A percentile compares a stretch with the other conserved stretches of the same genome.
phyloP scores from a whole-genome alignment of 192 early-diverging fungal genomes.

The Backusella parvicylindrica region DNA sequence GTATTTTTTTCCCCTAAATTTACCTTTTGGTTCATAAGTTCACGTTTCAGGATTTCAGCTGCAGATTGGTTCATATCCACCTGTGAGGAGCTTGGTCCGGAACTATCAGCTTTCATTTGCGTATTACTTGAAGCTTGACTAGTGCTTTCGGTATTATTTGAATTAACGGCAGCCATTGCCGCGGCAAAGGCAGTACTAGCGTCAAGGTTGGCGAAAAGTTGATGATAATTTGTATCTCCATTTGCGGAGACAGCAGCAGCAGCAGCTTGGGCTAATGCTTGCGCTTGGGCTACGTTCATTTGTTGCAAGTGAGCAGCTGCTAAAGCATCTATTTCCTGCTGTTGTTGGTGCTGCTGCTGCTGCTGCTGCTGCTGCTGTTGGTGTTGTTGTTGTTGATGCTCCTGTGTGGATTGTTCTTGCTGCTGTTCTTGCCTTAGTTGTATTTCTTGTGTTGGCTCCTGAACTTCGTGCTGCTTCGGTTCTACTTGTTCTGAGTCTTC shows the following conservation, averaged over 20 bases:
- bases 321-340: conserved; percentile 8
- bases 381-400: conserved; percentile 2
- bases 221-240: conserved; percentile 13
- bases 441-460: background rate
- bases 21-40: conserved; percentile 38
- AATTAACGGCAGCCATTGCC: background rate
- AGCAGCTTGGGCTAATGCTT: conserved; percentile 25
- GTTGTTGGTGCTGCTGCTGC: conserved; percentile 2
- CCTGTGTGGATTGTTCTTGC: background rate
- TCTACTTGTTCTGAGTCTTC: background rate
- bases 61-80: conserved; percentile 8
- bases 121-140: background rate
- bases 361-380: conserved; percentile 3
- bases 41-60: conserved; percentile 33
- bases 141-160: background rate
- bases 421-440: background rate
- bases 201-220: conserved; percentile 11
- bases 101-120: background rate
- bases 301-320: conserved; percentile 11
- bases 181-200: background rate
- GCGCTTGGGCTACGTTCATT: conserved; percentile 24
- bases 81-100: background rate
- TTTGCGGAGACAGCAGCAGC: conserved; percentile 21
- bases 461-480: background rate
- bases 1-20: background rate